Evolutionary conservation across 2,329 filamentous ascomycete species (phyloP).

Genomic region (Thermoascus crustaceus): DNA sequence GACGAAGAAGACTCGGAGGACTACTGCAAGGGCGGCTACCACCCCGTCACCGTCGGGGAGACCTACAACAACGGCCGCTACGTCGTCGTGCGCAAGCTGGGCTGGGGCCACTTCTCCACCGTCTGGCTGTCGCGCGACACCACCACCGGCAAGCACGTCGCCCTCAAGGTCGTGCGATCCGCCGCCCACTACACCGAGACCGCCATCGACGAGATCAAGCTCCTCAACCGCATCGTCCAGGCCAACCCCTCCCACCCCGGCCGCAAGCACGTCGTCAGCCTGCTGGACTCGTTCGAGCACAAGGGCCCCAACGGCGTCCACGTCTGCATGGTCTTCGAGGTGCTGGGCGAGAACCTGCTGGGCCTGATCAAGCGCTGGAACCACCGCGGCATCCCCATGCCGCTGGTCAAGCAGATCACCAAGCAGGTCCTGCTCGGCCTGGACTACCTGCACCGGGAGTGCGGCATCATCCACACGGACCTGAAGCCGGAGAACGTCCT

Average conservation of each 20-base stretch:
- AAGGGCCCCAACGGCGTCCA: constrained; percentile 94
- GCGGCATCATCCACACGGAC: constrained; percentile 97
- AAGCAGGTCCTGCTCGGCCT: constrained; percentile 94
- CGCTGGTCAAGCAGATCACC: constrained; percentile 95
- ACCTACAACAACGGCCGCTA: constrained; percentile 97
- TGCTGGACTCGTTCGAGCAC: constrained; percentile 95
- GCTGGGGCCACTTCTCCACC: constrained; percentile 99
- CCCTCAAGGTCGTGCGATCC: constrained; percentile 93
- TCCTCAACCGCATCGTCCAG: constrained; percentile 92
- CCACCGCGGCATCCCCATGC: constrained; percentile 92
- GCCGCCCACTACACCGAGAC: constrained; percentile 98
- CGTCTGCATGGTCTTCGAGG: constrained; percentile 99
- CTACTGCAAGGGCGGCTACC: constrained; percentile 98
- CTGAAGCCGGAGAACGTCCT: constrained; percentile 96
- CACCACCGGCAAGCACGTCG: constrained; percentile 82
- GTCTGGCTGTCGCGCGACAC: constrained; percentile 84
- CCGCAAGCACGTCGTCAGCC: constrained; percentile 87
- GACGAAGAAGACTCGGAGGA: constrained; percentile 99
- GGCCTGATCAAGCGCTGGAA: constrained; percentile 98
- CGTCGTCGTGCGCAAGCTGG: constrained; percentile 89
- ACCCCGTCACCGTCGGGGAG: constrained; percentile 89
- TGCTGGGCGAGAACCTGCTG: constrained; percentile 87
- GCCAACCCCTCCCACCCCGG: constrained; percentile 93
- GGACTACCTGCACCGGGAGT: constrained; percentile 94
- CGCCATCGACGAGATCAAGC: constrained; percentile 96